Base-by-base conservation (phyloP, 2,329 filamentous ascomycete genomes). In the Paraphoma chrysanthemicola region DNA sequence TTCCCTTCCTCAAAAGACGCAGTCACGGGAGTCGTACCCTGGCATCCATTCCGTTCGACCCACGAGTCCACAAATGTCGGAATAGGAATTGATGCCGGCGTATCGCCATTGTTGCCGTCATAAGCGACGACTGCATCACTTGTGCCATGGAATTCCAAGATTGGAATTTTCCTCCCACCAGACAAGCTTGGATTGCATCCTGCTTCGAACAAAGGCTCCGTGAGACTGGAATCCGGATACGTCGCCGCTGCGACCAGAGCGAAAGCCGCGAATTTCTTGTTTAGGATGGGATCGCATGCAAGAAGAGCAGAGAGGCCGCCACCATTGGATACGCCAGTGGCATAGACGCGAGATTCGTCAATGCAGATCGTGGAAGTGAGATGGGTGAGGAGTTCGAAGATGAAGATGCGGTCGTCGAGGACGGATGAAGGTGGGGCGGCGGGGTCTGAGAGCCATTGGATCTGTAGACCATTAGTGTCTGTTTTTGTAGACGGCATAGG, bases 241-340 rank as follows among this genome's bases (percentile, higher is more conserved):
- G 75, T 79, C 1, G 80, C 81, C 3, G 78, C 80, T 1, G 78
- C 75, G 5, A 79, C 77, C 7, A 77, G 73, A 1, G 80, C 80
- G 56, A 84, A 83, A 0, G 81, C 82, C 4, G 82, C 81, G 53
- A 84, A 79, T 1, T 65, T 61, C 18, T 44, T 58, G 18, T 77
- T 78, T 4, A 77, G 66, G 6, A 68, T 67, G 4, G 77, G 68
- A 28, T 79, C 70, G 64, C 81, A 85, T 16, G 82, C 81, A 1
- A 77, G 66, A 14, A 79, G 78, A 3, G 79, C 79, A 29, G 82
- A 77, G 30, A 82, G 78, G 6, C 79, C 84, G 4, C 82, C 85
- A 5, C 83, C 84, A 42, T 86, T 85, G 65, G 77, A 85, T 55
- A 86, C 81, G 51, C 81, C 82, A 0, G 77, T 76, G 8, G 76